Base-by-base conservation (phyloP, 1,284 basidiomycete genomes). In the Mycena sp. region DNA sequence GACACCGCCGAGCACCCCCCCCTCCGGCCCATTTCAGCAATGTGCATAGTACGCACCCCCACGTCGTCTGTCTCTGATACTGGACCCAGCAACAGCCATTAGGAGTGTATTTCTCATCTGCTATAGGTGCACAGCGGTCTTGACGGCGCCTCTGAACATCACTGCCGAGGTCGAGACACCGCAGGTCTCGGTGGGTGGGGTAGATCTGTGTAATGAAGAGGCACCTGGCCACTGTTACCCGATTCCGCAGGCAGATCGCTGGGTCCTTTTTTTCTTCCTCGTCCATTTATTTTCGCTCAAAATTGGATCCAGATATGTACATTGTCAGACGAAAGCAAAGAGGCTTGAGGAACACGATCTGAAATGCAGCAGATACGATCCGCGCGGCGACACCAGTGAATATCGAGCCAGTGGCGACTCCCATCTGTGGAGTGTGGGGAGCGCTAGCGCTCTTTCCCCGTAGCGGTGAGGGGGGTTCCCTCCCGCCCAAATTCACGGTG, bases 161-260 rank as follows among this genome's bases (percentile, higher is more conserved):
- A 85, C 94, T n/a, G 90, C 88, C 4, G 80, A 93, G 38, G 88
- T 94, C 11, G 92, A 92, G 73, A 94, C 92, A 16, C 91, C 91
- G 0, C 92, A 94, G 74, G 89, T 93, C 9, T 91, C 87, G 17
- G 87, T 93, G 38, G 92, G 92, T 26, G 91, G 92, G 32, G 92
- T 94, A 10, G 92, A 94, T 74, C 87, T 91, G 12, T 80, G 83
- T n/a, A n/a, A n/a, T n/a, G 75, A 94, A 94, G 82, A 82, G 91
- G 67, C 80, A 93, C 2, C n/a, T n/a, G n/a, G 89, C 94, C 16
- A 94, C 93, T 57, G 90, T 93, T 9, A 95, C 93, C 32, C 81
- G 93, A 64, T 95, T 95, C 76, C 93, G 5, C 93, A 93, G 9
- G 93, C 93, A 25, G 91, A 92, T 76, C 81, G 92, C 40, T 82